Conservation (phyloP, 1,284 basidiomycete species). For the Meira miltonrushii region DNA sequence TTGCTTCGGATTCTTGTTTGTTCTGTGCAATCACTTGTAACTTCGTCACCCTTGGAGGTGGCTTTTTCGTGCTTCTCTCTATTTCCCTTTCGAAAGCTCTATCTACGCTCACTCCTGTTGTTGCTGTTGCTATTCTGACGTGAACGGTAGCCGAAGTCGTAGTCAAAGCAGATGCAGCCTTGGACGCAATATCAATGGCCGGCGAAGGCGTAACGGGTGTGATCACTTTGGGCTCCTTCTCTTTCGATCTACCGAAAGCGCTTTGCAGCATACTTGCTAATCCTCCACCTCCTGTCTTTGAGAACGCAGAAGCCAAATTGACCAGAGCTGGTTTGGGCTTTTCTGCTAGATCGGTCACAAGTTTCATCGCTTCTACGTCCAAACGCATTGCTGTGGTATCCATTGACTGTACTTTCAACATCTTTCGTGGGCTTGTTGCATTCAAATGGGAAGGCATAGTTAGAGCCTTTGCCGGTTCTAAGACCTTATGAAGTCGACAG, state of each 20-base stretch:
- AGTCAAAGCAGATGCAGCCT: slow-evolving; percentile 19
- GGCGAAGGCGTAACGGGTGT: not conserved
- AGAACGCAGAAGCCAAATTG: slow-evolving; percentile 32
- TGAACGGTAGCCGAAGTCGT: slow-evolving; percentile 62
- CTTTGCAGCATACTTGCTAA: slow-evolving; percentile 50
- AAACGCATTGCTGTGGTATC: slow-evolving; percentile 72
- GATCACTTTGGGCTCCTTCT: slow-evolving; percentile 13
- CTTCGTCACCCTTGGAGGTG: slow-evolving; percentile 71
- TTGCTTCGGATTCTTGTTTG: slow-evolving; percentile 77
- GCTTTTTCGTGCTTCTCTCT: slow-evolving; percentile 89
- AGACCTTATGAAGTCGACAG: slow-evolving; percentile 67
- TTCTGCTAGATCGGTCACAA: slow-evolving; percentile 62
- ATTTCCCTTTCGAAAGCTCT: slow-evolving; percentile 72
- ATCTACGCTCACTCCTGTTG: slow-evolving; percentile 69
- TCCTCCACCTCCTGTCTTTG: slow-evolving; percentile 40
- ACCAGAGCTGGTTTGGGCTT: slow-evolving; percentile 59
- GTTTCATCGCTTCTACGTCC: slow-evolving; percentile 73
- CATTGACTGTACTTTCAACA: slow-evolving; percentile 68
- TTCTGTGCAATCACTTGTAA: slow-evolving; percentile 86
- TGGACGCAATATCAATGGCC: not conserved
- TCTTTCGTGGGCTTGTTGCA: slow-evolving; percentile 54
- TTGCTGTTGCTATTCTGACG: slow-evolving; percentile 76
- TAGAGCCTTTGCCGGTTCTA: slow-evolving; percentile 60
- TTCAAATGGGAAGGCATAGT: slow-evolving; percentile 60
- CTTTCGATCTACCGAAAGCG: slow-evolving; percentile 52